Evolutionary conservation across 257 asterid genomes (phyloP).

Genomic region (Gentiana dahurica): DNA sequence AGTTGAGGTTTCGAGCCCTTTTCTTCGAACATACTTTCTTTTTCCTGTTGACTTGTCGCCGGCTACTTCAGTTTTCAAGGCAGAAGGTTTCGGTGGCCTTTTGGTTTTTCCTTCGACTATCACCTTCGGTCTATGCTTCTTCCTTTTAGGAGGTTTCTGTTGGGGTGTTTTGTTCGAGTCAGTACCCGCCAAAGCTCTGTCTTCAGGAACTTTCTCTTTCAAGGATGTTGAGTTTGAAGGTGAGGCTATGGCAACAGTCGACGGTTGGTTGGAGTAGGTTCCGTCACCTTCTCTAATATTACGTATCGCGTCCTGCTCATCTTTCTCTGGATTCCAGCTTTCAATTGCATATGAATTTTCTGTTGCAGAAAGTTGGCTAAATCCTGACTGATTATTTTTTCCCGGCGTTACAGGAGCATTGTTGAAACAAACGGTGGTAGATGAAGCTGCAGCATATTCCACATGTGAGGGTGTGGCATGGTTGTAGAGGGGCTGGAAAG

Average conservation of each 20-base stretch:
- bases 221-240: constrained; percentile 19
- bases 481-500: constrained; percentile 14
- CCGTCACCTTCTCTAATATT: constrained; percentile 19
- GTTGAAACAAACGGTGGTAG: constrained; percentile 23
- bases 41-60: constrained; percentile 34
- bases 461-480: constrained; percentile 11
- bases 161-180: constrained; percentile 70
- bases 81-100: constrained; percentile 40
- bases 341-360: constrained; percentile 19
- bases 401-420: constrained; percentile 55
- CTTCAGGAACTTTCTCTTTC: constrained; percentile 21
- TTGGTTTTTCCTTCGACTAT: constrained; percentile 65
- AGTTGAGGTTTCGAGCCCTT: constrained; percentile 26
- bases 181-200: constrained; percentile 29
- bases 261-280: constrained; percentile 16
- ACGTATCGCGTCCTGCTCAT: constrained; percentile 19
- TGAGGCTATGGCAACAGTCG: constrained; percentile 15
- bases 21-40: constrained; percentile 53
- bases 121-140: constrained; percentile 87
- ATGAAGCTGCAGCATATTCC: constrained; percentile 32
- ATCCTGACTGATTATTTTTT: constrained; percentile 29
- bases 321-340: constrained; percentile 25
- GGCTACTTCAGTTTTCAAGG: constrained; percentile 19
- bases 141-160: constrained; percentile 55
- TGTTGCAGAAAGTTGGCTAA: constrained; percentile 23